A percentile compares a stretch with the other conserved stretches of the same genome.
These are phyloP conservation scores for Mycena indigotica DNA, from an alignment of 768 basidiomycete species.

Conservation along the genomic window DNA sequence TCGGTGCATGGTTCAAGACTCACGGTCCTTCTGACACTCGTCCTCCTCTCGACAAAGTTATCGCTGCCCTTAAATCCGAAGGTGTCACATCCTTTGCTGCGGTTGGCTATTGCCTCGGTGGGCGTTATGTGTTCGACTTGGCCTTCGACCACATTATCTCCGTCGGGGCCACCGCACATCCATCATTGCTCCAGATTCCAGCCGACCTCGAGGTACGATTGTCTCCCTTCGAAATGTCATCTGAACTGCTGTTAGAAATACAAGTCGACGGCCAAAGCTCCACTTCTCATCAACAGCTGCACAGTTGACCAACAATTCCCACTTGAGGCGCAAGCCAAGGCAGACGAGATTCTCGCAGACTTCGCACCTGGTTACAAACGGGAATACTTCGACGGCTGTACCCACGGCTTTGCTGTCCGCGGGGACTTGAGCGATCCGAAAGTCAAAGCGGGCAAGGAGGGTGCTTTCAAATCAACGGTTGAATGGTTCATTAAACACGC, in stretches of 20 bases:
- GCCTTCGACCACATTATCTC: slow-evolving; percentile 28
- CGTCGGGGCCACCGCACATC: slow-evolving; percentile 31
- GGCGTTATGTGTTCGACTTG: slow-evolving; percentile 31
- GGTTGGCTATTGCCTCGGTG: slow-evolving; percentile 34
- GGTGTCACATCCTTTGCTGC: slow-evolving; percentile 34
- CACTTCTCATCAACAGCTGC: slow-evolving; percentile 24
- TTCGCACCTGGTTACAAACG: slow-evolving; percentile 23
- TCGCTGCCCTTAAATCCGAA: slow-evolving; percentile 22
- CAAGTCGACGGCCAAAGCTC: slow-evolving; percentile 8
- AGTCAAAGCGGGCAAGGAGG: slow-evolving; percentile 23
- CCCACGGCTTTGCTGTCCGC: slow-evolving; percentile 20
- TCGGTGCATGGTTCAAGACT: slow-evolving; percentile 3
- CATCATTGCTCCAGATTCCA: slow-evolving; percentile 35
- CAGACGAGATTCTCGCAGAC: slow-evolving; percentile 11
- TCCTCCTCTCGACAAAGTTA: slow-evolving; percentile 30
- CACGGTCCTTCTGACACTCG: slow-evolving; percentile 18
- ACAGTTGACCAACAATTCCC: slow-evolving; percentile 11
- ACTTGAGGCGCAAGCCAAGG: slow-evolving; percentile 15
- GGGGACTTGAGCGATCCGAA: slow-evolving; percentile 22
- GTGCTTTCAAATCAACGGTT: slow-evolving; percentile 19
- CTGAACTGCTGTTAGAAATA: slow-evolving; percentile 12
- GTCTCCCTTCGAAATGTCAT: neutral
- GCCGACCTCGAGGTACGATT: slow-evolving; percentile 29
- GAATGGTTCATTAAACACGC: slow-evolving; percentile 20
- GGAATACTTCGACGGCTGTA: slow-evolving; percentile 20